These are phyloP conservation scores for Berberis thunbergii DNA, from an alignment of 164 flowering plant species.

Conservation along the genomic window DNA sequence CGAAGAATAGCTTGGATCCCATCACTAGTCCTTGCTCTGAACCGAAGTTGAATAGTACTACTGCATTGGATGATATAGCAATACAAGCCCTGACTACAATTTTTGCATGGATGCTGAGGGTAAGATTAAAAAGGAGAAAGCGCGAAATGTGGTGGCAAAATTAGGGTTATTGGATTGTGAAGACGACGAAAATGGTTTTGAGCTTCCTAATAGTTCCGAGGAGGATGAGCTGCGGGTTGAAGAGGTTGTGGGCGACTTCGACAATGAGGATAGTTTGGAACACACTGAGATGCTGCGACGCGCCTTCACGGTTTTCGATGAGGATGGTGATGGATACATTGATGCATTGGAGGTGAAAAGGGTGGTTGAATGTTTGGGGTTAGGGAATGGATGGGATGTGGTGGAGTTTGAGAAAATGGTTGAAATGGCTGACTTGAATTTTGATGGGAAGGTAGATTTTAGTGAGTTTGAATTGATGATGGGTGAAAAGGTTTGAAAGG, in stretches of 20 bases:
- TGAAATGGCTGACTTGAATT: slow-evolving; percentile 39
- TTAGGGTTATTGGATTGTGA: slow-evolving; percentile 12
- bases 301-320: slow-evolving; percentile 57
- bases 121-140: slow-evolving; percentile 22
- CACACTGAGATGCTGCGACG: slow-evolving; percentile 22
- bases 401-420: slow-evolving; percentile 46
- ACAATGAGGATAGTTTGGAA: slow-evolving; percentile 13
- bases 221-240: slow-evolving; percentile 15
- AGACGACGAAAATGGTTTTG: slow-evolving; percentile 8
- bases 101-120: slow-evolving; percentile 20
- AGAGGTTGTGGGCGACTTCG: slow-evolving; percentile 15
- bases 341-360: slow-evolving; percentile 45
- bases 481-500: slow-evolving; percentile 20
- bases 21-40: background rate
- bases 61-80: slow-evolving; percentile 12
- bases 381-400: slow-evolving; percentile 41
- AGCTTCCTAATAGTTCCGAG: slow-evolving; percentile 8
- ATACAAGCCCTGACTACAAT: slow-evolving; percentile 15
- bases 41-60: background rate
- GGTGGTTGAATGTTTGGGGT: slow-evolving; percentile 46
- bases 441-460: slow-evolving; percentile 62
- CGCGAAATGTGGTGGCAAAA: slow-evolving; percentile 16
- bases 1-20: background rate
- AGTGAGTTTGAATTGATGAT: slow-evolving; percentile 47
- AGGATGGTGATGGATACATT: slow-evolving; percentile 55